Percentiles rank a stretch among this genome's conserved stretches.
Conservation (phyloP, 202 grass and related monocot genomes). For the Schoenoplectus triqueter region DNA sequence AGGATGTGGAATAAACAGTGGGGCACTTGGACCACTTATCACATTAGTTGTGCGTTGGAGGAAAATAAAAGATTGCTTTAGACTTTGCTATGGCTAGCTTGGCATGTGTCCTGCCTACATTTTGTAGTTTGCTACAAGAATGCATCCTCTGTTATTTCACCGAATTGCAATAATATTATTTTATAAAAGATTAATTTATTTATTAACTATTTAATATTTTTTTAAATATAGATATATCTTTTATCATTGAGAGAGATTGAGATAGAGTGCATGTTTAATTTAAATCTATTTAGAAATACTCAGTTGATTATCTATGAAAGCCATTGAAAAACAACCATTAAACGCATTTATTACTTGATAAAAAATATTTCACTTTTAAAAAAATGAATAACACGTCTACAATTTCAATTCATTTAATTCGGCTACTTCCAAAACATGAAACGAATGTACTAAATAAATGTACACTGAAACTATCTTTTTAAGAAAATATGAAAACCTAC, state of each 20-base stretch:
- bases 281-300: no score
- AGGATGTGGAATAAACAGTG: conserved; percentile 9
- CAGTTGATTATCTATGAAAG: no score
- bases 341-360: no score
- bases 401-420: background rate
- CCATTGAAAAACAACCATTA: no score
- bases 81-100: conserved; percentile 24
- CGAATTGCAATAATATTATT: background rate
- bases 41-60: conserved; percentile 34
- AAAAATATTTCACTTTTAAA: no score
- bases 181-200: no score
- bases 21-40: conserved; percentile 28
- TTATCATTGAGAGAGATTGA: no score
- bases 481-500: background rate
- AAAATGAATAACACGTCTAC: background rate
- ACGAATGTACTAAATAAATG: background rate
- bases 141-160: background rate
- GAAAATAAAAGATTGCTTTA: conserved; percentile 31
- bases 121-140: background rate
- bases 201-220: no score
- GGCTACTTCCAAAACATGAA: background rate
- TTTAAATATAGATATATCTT: no score
- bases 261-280: no score
- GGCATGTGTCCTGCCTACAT: conserved; percentile 28
- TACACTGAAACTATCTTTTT: no score